Base-by-base conservation (phyloP, 2,329 filamentous ascomycete genomes). In the Fusarium circinatum region DNA sequence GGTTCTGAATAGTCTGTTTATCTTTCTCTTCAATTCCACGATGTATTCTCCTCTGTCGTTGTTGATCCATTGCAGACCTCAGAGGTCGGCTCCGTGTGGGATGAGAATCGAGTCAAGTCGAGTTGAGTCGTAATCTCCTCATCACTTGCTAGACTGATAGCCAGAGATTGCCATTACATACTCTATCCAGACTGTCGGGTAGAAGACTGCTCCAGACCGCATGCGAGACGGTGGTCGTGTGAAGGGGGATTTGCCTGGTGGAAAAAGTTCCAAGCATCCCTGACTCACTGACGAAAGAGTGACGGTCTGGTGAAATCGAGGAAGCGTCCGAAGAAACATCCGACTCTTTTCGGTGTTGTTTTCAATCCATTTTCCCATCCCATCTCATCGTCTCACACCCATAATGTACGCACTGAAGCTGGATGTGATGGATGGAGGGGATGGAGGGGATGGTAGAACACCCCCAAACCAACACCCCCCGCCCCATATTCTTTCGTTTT, bases 131-230 rank as follows among this genome's bases (percentile, higher is more conserved):
- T n/a, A 69, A 69, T 68, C 51, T 68, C 49, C 48, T 55, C 55
- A 34, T 36, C 41, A 36, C 47, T 49, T 47, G 55, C 36, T 60
- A 41, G 62, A 42, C 54, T 51, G 65, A 55, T 65, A 51, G 54
- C 44, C 48, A 65, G 65, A 36, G 47, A 69, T 70, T 75, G 48
- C 36, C 49, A 73, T 73, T 73, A 73, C 70, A 73, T 65, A 70
- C 42, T 41, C 55, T 56, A 72, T 75, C 73, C 73, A 75, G 65
- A 52, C 69, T 68, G 65, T 67, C 73, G 69, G 73, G 54, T 75
- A 47, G 39, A 62, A 59, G 72, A 75, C 59, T 75, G 74, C 64
- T 69, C 70, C 61, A 75, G 74, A 65, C 68, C 70, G 45, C 28
- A 56, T 57, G 69, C 64, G 51, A 73, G 62, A 56, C 71, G 66